Base-by-base conservation (phyloP, 768 basidiomycete species). In the Amanita fuliginea region DNA sequence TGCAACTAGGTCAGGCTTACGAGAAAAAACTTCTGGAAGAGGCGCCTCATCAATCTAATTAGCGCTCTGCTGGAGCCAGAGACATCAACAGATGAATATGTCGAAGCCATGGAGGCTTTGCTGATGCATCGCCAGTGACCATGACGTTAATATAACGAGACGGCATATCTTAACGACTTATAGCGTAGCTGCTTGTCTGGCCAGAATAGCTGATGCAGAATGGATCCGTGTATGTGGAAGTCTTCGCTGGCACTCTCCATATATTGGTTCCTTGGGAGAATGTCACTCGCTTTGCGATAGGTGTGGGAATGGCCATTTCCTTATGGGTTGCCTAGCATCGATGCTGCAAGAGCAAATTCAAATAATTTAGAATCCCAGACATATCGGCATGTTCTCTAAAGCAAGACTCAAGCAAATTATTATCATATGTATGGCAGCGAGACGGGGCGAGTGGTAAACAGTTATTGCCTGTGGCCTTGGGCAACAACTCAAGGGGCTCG, bases 211-310 rank as follows among this genome's bases (percentile, higher is more conserved):
- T 1, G 86, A 90, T 50, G 78, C 80, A 5, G 84, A 88, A 64
- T 91, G 87, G 86, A 59, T 75, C 19, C 78, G 78, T 33, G 65
- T 75, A 10, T 86, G 83, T 56, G 86, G 89, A 67, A 72, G 72
- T n/a, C 75, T 88, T 19, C 76, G 86, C 36, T 71, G 79, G 4
- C 76, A 77, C 55, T 73, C 82, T 11, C 80, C 84, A 0, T 73
- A 73, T 10, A 71, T 91, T 30, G 87, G 85, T 0, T 70, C 69
- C n/a, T 68, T 89, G 3, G 82, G 80, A 4, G 78, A 86, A 68
- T 87, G 80, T 78, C 72, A 78, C 46, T 70, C 80, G 4, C 66
- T 84, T 2, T 89, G 86, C 56, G 87, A 91, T n/a, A 65, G 86
- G 83, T 77, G 7, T 90, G 86, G 83, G 64, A 67, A 4, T 78